Percentiles rank a stretch among this genome's conserved stretches.
Conservation (phyloP, 208 protist genomes). For the Lotmaria passim region DNA sequence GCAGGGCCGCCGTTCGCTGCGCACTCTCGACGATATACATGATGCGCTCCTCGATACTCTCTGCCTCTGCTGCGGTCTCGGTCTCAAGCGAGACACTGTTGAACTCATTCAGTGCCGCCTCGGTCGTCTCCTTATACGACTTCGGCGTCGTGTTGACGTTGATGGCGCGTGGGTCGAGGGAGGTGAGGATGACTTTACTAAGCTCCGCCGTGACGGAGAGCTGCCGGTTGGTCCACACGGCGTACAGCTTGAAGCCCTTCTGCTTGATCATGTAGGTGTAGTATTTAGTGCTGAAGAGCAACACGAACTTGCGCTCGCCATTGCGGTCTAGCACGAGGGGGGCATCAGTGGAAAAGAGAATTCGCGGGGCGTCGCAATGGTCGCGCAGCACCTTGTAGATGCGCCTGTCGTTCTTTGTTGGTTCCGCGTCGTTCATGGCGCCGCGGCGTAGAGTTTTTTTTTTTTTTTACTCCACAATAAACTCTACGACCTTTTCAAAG, state of each 20-base stretch:
- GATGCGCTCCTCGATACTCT: slow-evolving; percentile 45
- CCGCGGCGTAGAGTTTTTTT: too few relatives aligned
- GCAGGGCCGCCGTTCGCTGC: slow-evolving; percentile 52
- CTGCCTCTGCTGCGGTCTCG: slow-evolving; percentile 42
- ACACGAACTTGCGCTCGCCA: slow-evolving; percentile 53
- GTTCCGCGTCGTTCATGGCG: slow-evolving; percentile 13
- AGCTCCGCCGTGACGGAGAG: slow-evolving; percentile 46
- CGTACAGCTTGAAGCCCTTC: slow-evolving; percentile 79
- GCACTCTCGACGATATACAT: slow-evolving; percentile 52
- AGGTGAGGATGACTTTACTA: slow-evolving; percentile 32
- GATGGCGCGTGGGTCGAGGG: slow-evolving; percentile 23
- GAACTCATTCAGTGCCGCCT: slow-evolving; percentile 47
- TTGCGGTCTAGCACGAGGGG: slow-evolving; percentile 58
- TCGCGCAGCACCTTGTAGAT: slow-evolving; percentile 78
- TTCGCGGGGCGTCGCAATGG: slow-evolving; percentile 70
- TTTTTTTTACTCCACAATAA: too few relatives aligned
- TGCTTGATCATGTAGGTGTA: slow-evolving; percentile 86
- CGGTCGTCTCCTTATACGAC: slow-evolving; percentile 34
- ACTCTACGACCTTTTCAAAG: too few relatives aligned
- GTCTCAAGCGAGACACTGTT: slow-evolving; percentile 52
- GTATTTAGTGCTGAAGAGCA: slow-evolving; percentile 71
- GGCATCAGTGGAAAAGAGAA: slow-evolving; percentile 62
- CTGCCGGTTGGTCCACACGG: slow-evolving; percentile 70
- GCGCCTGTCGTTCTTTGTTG: slow-evolving; percentile 32
- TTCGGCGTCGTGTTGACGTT: slow-evolving; percentile 21